Evolutionary conservation across 306 rosid species (phyloP).

Genomic region (Dryas drummondii): DNA sequence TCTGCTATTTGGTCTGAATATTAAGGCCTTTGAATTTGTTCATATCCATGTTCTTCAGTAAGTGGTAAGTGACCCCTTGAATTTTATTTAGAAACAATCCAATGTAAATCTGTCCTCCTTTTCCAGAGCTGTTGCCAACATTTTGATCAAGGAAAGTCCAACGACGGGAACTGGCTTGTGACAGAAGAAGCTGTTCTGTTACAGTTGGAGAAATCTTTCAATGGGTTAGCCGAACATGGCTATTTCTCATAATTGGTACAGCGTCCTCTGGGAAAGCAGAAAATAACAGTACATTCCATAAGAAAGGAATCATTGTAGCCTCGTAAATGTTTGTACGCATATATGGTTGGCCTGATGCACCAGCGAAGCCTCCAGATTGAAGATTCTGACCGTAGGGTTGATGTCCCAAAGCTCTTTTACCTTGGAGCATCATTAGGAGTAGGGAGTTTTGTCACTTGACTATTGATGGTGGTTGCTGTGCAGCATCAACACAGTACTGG

Average conservation of each 20-base stretch:
- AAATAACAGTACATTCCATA: background rate
- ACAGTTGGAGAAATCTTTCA: constrained; percentile 52
- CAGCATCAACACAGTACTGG: background rate
- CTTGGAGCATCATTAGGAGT: background rate
- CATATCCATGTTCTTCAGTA: background rate
- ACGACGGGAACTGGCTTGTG: constrained; percentile 52
- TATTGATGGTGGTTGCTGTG: background rate
- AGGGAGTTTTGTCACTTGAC: background rate
- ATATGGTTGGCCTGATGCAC: too few relatives aligned
- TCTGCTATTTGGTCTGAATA: constrained; percentile 20
- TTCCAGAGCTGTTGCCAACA: constrained; percentile 54
- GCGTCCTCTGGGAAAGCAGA: background rate
- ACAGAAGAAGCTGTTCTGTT: constrained; percentile 64
- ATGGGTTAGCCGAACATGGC: constrained; percentile 23
- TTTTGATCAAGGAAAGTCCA: constrained; percentile 33
- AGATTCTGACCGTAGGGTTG: too few relatives aligned
- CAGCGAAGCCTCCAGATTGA: too few relatives aligned
- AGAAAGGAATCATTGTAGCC: constrained; percentile 4
- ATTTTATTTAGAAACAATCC: too few relatives aligned
- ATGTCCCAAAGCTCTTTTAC: too few relatives aligned
- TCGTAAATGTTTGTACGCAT: background rate
- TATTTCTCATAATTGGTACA: constrained; percentile 32
- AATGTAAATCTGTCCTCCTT: constrained; percentile 4
- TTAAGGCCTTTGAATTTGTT: too few relatives aligned
- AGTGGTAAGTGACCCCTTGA: background rate